A percentile compares a stretch with the other conserved stretches of the same genome.
Conservation (phyloP, 78 protist species). For the Chrysochromulina parva region DNA sequence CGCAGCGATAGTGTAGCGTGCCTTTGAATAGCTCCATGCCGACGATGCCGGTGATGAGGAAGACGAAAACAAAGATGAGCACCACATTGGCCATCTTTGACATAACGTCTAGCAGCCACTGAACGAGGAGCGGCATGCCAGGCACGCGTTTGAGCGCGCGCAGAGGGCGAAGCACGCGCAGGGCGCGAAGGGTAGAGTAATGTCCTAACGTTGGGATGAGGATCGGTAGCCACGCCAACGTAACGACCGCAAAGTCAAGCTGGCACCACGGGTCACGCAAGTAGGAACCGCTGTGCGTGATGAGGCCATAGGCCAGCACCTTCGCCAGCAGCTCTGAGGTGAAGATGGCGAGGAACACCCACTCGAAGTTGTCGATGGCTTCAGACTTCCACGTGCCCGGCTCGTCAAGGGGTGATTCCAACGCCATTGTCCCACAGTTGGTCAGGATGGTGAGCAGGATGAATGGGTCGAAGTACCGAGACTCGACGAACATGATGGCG, state of each 20-base stretch:
- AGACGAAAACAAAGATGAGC: no score
- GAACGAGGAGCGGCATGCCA: no score
- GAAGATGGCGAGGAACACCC: background rate
- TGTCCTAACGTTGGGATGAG: no score
- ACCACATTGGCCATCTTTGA: no score
- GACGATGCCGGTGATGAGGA: no score
- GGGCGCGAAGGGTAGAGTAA: no score
- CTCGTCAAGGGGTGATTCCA: background rate
- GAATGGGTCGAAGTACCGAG: background rate
- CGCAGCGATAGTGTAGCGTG: no score
- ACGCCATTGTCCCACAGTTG: background rate
- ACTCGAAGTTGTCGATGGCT: background rate
- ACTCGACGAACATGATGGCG: background rate
- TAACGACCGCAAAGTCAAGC: conserved; percentile 46
- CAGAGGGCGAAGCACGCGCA: no score
- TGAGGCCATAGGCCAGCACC: conserved; percentile 11
- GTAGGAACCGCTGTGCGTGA: background rate
- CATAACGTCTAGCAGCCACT: no score
- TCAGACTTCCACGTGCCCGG: background rate
- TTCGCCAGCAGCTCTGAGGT: conserved; percentile 32
- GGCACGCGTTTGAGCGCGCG: no score
- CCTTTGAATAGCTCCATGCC: no score
- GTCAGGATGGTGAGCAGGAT: background rate
- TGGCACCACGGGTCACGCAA: conserved; percentile 39
- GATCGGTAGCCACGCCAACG: background rate